Evolutionary conservation across 164 flowering plant species (phyloP).

Genomic region (Piper betle): DNA sequence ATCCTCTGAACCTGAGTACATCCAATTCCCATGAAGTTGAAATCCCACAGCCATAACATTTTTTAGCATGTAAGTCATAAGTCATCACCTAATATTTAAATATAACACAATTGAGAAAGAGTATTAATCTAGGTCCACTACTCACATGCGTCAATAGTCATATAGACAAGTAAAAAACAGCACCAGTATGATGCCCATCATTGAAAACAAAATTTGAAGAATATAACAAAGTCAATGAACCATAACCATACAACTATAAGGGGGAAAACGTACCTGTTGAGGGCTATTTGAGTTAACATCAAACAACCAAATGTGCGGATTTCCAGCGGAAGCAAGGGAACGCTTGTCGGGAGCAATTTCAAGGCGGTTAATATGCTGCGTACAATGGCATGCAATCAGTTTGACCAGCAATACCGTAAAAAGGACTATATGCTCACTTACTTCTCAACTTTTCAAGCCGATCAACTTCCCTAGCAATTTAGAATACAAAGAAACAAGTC

Average conservation of each 20-base stretch:
- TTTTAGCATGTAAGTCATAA: conserved; percentile 89
- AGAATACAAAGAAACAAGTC: too few species aligned
- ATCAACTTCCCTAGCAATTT: too few species aligned
- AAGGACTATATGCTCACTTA: too few species aligned
- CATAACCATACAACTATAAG: background rate
- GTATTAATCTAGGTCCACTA: background rate
- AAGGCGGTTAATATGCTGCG: conserved; percentile 87
- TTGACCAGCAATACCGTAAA: background rate
- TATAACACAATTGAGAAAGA: background rate
- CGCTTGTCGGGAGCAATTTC: conserved; percentile 91
- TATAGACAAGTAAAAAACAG: background rate
- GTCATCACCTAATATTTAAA: conserved; percentile 51
- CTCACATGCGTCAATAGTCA: too few species aligned
- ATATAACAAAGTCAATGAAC: background rate
- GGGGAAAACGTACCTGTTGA: conserved; percentile 51
- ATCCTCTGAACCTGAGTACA: conserved; percentile 99
- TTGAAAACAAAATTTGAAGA: background rate
- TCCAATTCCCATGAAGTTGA: conserved; percentile 98
- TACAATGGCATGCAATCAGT: background rate
- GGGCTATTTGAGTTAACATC: conserved; percentile 77
- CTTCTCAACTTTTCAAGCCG: too few species aligned
- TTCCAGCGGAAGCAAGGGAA: conserved; percentile 84
- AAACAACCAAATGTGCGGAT: conserved; percentile 90
- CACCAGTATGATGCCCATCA: background rate
- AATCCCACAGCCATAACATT: conserved; percentile 99